Evolutionary conservation across 1,139 yeast species (phyloP).

Genomic region (Taphrina betulina): DNA sequence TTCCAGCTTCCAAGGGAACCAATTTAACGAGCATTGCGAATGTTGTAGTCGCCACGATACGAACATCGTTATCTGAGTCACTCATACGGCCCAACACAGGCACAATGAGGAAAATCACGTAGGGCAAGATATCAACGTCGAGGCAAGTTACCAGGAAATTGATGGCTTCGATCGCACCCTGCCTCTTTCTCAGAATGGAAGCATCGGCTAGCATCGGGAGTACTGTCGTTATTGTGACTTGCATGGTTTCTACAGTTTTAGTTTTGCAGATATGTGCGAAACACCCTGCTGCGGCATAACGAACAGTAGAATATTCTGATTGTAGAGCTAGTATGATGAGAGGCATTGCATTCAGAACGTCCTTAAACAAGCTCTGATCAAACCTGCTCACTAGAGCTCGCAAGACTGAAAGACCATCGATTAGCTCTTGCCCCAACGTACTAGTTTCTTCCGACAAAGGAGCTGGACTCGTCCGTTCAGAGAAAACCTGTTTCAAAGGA

Average conservation of each 20-base stretch:
- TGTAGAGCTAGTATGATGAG: conserved; percentile 61
- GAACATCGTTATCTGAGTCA: conserved; percentile 85
- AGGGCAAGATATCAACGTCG: conserved; percentile 89
- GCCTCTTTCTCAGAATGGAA: conserved; percentile 71
- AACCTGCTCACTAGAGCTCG: conserved; percentile 71
- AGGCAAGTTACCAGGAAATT: conserved; percentile 80
- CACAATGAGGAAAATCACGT: conserved; percentile 90
- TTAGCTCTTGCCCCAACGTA: conserved; percentile 70
- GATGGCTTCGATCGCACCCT: conserved; percentile 90
- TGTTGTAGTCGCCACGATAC: conserved; percentile 88
- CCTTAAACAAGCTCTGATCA: conserved; percentile 52
- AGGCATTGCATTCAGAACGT: conserved; percentile 53
- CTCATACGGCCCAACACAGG: conserved; percentile 98
- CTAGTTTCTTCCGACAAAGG: conserved; percentile 51
- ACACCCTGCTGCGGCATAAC: conserved; percentile 89
- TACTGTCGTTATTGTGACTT: conserved; percentile 71
- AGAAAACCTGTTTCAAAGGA: conserved; percentile 52
- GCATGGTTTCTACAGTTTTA: conserved; percentile 70
- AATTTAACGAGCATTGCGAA: conserved; percentile 94
- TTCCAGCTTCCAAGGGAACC: conserved; percentile 93
- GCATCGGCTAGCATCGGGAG: conserved; percentile 82
- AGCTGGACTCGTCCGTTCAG: conserved; percentile 43
- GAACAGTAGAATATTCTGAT: conserved; percentile 71
- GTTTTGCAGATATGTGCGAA: conserved; percentile 78
- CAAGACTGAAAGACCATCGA: conserved; percentile 82